Evolutionary conservation across 768 basidiomycete genomes (phyloP).

Genomic region (Pleurotus salmoneostramineus): DNA sequence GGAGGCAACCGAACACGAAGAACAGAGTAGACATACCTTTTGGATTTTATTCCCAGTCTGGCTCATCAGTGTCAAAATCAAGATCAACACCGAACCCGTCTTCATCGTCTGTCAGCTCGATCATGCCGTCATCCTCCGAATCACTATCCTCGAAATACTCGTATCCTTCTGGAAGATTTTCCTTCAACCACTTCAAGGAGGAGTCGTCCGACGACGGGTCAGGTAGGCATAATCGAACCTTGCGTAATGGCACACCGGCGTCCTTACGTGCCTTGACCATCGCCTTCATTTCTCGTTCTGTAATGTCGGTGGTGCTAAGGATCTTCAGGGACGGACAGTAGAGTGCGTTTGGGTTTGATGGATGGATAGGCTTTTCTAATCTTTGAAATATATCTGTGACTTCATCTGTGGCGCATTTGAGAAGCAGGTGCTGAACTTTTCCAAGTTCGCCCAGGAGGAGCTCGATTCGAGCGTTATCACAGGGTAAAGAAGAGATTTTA

Average conservation of each 20-base stretch:
- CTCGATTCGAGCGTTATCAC: conserved; percentile 26
- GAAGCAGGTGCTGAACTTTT: conserved; percentile 38
- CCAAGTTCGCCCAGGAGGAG: conserved; percentile 43
- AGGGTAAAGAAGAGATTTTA: conserved; percentile 49
- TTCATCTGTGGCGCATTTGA: conserved; percentile 29
- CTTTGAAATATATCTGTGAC: conserved; percentile 15
- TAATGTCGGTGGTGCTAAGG: conserved; percentile 42
- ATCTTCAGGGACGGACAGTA: conserved; percentile 50
- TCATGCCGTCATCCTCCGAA: conserved; percentile 29
- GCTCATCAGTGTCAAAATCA: no score
- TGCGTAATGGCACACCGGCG: conserved; percentile 41
- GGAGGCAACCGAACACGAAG: no score
- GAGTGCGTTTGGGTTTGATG: conserved; percentile 15
- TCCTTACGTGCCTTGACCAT: conserved; percentile 40
- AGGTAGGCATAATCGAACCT: conserved; percentile 39
- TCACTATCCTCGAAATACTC: conserved; percentile 55
- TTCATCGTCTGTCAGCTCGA: conserved; percentile 22
- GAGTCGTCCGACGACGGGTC: conserved; percentile 35
- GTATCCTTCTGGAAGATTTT: conserved; percentile 41
- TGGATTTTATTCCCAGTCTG: no score
- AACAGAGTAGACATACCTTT: no score
- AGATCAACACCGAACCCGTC: background rate
- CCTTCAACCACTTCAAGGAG: conserved; percentile 49
- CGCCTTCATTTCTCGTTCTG: conserved; percentile 33
- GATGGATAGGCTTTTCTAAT: conserved; percentile 12